Evolutionary conservation across 352 stramenopile genomes (phyloP).

Genomic region (Globisporangium nunn): DNA sequence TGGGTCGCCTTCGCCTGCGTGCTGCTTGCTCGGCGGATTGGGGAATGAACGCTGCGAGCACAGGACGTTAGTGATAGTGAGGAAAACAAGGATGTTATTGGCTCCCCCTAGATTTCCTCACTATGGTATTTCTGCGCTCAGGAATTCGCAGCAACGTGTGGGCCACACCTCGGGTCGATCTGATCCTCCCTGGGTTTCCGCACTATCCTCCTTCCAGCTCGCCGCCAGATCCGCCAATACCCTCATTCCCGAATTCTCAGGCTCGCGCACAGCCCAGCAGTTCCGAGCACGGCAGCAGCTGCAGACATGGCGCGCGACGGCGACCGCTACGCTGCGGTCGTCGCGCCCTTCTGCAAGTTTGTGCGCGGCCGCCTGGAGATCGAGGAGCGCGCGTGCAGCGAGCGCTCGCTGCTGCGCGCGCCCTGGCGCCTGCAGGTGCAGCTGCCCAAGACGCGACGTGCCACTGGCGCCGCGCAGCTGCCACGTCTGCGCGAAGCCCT

Average conservation of each 20-base stretch:
- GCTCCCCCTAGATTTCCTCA: too few relatives aligned
- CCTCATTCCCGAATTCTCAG: background rate
- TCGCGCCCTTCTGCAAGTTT: slow-evolving; percentile 22
- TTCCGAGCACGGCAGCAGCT: background rate
- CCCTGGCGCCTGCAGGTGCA: slow-evolving; percentile 19
- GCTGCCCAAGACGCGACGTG: slow-evolving; percentile 25
- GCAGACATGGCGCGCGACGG: slow-evolving; percentile 5
- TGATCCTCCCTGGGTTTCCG: background rate
- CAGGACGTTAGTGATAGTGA: background rate
- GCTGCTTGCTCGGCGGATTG: background rate
- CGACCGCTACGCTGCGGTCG: slow-evolving; percentile 16
- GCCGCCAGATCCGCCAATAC: background rate
- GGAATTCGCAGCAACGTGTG: background rate
- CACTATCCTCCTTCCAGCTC: background rate
- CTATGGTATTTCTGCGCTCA: background rate
- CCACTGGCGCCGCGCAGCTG: slow-evolving; percentile 13
- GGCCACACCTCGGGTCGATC: too few relatives aligned
- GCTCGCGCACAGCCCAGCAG: background rate
- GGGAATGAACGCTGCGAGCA: background rate
- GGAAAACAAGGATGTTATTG: background rate
- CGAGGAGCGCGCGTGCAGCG: slow-evolving; percentile 8
- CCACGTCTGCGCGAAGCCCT: slow-evolving; percentile 24
- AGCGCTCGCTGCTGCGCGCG: slow-evolving; percentile 2
- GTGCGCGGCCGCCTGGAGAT: slow-evolving; percentile 60
- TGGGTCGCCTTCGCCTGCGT: background rate